Percentiles rank a stretch among this genome's conserved stretches.
Conservation (phyloP, 495 filamentous ascomycete species). For the Staphylotrichum tortipilum region DNA sequence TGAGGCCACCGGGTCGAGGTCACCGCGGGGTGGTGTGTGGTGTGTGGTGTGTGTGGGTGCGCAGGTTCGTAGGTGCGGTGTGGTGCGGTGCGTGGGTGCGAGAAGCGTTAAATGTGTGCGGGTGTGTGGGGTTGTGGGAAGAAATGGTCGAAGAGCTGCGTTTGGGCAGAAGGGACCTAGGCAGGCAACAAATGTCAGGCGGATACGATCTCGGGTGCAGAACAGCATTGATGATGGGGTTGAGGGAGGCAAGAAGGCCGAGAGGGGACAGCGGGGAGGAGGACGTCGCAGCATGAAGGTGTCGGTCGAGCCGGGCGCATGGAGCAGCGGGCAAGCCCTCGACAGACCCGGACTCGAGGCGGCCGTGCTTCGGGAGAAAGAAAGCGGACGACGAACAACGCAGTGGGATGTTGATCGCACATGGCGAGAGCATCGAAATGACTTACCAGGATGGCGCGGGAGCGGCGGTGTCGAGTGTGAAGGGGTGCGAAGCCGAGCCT, state of each 20-base stretch:
- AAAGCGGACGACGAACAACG: slow-evolving; percentile 10
- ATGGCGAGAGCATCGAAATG: slow-evolving; percentile 22
- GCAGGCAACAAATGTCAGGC: too few species aligned
- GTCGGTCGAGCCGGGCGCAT: slow-evolving; percentile 7
- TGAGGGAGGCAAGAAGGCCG: too few species aligned
- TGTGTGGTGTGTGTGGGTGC: slow-evolving; percentile 1
- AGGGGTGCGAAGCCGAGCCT: slow-evolving; percentile 21
- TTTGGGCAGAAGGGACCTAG: too few species aligned
- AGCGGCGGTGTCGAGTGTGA: slow-evolving; percentile 26
- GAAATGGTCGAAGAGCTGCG: neutral
- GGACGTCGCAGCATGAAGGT: neutral
- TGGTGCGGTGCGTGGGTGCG: too few species aligned
- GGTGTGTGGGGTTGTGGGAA: too few species aligned
- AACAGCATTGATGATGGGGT: too few species aligned
- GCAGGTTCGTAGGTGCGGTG: too few species aligned
- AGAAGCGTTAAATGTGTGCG: too few species aligned
- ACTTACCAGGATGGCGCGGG: slow-evolving; percentile 31
- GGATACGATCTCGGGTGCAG: too few species aligned
- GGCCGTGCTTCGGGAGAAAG: slow-evolving; percentile 2
- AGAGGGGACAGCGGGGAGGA: neutral
- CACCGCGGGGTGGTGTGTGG: slow-evolving; percentile 15
- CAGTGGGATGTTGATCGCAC: slow-evolving; percentile 30
- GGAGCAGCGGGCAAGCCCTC: neutral
- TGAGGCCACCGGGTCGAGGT: slow-evolving; percentile 14
- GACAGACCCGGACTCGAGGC: neutral